A percentile compares a stretch with the other conserved stretches of the same genome.
Evolutionary conservation across 257 asterid species (phyloP).

Genomic region (Linaria vulgaris): DNA sequence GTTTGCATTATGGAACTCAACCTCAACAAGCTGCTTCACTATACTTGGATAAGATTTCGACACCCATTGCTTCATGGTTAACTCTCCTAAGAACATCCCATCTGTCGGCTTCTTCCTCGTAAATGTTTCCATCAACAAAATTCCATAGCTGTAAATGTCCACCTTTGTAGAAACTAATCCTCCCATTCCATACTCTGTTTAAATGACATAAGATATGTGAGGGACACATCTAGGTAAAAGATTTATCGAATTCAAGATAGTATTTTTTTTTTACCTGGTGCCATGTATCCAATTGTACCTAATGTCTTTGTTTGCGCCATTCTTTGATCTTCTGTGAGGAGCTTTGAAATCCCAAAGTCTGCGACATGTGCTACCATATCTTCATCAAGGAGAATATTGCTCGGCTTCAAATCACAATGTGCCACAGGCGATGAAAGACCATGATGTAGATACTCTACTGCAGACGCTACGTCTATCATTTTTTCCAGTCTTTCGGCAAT

Average conservation of each 20-base stretch:
- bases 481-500: not conserved
- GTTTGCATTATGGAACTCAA: not conserved
- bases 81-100: slow-evolving; percentile 20
- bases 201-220: not conserved
- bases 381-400: too few relatives aligned
- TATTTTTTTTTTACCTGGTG: too few relatives aligned
- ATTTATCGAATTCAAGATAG: not conserved
- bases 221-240: too few relatives aligned
- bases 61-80: slow-evolving; percentile 25
- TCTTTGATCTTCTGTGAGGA: not conserved
- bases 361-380: too few relatives aligned
- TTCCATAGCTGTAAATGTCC: slow-evolving; percentile 26
- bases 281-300: not conserved
- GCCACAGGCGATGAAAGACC: too few relatives aligned
- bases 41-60: not conserved
- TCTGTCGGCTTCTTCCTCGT: slow-evolving; percentile 21
- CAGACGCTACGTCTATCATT: slow-evolving; percentile 13
- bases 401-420: too few relatives aligned
- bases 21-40: slow-evolving; percentile 11
- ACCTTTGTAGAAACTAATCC: slow-evolving; percentile 22
- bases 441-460: too few relatives aligned
- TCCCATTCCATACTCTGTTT: slow-evolving; percentile 22
- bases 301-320: slow-evolving; percentile 3
- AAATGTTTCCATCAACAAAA: slow-evolving; percentile 26
- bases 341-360: not conserved